Evolutionary conservation across 306 rosid genomes (phyloP).

Genomic region (Fagus sylvatica): DNA sequence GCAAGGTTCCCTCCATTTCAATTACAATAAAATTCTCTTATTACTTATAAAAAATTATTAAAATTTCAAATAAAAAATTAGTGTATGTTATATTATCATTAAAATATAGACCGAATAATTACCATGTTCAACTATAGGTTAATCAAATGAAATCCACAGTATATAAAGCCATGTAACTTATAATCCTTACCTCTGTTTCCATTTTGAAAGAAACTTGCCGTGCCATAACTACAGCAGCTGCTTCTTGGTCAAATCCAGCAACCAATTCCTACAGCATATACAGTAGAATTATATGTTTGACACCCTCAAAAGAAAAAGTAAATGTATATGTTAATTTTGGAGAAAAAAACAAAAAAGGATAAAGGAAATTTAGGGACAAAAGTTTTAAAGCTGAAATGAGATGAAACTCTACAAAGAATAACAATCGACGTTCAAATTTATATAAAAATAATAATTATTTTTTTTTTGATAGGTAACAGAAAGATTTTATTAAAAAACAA

Average conservation of each 20-base stretch:
- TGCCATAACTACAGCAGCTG: conserved; percentile 97
- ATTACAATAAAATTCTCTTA: too few relatives aligned
- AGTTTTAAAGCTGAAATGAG: neutral
- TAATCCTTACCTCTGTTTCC: conserved; percentile 84
- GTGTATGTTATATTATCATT: neutral
- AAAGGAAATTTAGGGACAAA: neutral
- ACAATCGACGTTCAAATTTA: neutral
- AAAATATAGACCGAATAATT: neutral
- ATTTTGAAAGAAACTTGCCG: conserved; percentile 95
- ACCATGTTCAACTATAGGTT: neutral
- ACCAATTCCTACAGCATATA: conserved; percentile 66
- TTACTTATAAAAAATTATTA: neutral
- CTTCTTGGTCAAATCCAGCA: conserved; percentile 99
- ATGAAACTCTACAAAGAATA: neutral
- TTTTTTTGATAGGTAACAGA: too few relatives aligned
- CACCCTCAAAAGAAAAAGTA: neutral
- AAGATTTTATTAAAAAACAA: too few relatives aligned
- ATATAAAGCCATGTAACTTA: conserved; percentile 7
- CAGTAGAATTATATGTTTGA: conserved; percentile 8
- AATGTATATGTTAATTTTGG: neutral
- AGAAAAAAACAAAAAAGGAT: too few relatives aligned
- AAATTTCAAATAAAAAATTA: neutral
- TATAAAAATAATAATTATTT: neutral
- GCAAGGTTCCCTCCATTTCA: too few relatives aligned
- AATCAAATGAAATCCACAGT: conserved; percentile 6